Conservation (phyloP, 371 early-diverging fungal species). For the Haplosporangium sp. region DNA sequence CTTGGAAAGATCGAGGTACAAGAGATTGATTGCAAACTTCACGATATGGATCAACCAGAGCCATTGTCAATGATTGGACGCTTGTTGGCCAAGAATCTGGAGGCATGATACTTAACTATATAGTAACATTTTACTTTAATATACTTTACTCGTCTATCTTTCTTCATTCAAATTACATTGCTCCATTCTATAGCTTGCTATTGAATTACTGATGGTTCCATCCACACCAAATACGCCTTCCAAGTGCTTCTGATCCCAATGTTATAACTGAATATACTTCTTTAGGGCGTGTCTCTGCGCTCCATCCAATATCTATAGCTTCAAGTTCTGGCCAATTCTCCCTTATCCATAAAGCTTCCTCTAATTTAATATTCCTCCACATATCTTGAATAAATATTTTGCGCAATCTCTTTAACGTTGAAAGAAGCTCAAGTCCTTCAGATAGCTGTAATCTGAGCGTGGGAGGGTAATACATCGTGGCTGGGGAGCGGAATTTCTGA, state of each 20-base stretch:
- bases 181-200: not conserved
- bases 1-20: too few species aligned
- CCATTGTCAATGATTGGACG: too few species aligned
- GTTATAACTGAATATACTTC: too few species aligned
- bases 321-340: constrained; percentile 9
- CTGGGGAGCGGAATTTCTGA: not conserved
- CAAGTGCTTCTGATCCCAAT: not conserved
- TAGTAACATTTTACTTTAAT: too few species aligned
- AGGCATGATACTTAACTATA: too few species aligned
- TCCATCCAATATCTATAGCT: not conserved
- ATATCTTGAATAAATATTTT: not conserved
- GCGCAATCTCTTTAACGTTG: not conserved
- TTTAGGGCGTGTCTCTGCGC: too few species aligned
- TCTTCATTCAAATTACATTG: not conserved
- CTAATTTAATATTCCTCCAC: not conserved
- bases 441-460: not conserved
- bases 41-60: too few species aligned
- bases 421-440: not conserved
- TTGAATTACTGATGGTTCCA: not conserved
- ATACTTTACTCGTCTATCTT: too few species aligned
- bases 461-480: not conserved
- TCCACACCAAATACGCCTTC: not conserved
- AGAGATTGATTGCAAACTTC: too few species aligned
- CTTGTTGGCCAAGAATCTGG: too few species aligned
- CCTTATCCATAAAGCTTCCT: not conserved